Evolutionary conservation across 106 monocot species (phyloP).

Genomic region (Phalaenopsis aphrodite): DNA sequence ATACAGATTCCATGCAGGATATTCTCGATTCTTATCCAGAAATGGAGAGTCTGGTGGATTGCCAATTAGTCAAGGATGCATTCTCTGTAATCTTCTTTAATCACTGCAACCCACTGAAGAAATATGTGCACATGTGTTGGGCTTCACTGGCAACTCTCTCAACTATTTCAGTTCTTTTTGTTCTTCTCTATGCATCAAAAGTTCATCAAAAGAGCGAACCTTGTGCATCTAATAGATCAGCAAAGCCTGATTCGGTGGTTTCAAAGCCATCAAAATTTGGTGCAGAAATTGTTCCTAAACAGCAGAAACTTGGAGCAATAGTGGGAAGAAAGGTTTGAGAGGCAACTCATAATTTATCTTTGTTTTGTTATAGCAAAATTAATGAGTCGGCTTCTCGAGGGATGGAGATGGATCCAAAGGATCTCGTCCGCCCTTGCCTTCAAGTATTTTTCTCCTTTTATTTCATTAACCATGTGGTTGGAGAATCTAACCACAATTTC

Average conservation of each 20-base stretch:
- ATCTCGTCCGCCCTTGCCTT: background rate
- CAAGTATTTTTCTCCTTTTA: background rate
- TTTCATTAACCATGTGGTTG: background rate
- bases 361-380: background rate
- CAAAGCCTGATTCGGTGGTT: background rate
- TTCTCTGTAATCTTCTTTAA: conserved; percentile 54
- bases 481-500: background rate
- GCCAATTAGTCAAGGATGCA: conserved; percentile 59
- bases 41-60: conserved; percentile 50
- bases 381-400: background rate
- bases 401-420: conserved; percentile 4
- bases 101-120: conserved; percentile 59
- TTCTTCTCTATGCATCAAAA: conserved; percentile 12
- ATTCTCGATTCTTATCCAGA: conserved; percentile 57
- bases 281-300: background rate
- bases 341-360: background rate
- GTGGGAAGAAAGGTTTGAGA: background rate
- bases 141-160: conserved; percentile 35
- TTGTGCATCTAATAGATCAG: background rate
- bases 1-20: conserved; percentile 55
- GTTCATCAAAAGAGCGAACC: background rate
- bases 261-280: background rate
- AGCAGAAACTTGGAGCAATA: background rate
- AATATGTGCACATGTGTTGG: conserved; percentile 48
- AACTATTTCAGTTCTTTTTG: conserved; percentile 26